Evolutionary conservation across 768 basidiomycete species (phyloP), one percentile per base, ranked within the genome.

Genomic region (Phlebiopsis flavidoalba): DNA sequence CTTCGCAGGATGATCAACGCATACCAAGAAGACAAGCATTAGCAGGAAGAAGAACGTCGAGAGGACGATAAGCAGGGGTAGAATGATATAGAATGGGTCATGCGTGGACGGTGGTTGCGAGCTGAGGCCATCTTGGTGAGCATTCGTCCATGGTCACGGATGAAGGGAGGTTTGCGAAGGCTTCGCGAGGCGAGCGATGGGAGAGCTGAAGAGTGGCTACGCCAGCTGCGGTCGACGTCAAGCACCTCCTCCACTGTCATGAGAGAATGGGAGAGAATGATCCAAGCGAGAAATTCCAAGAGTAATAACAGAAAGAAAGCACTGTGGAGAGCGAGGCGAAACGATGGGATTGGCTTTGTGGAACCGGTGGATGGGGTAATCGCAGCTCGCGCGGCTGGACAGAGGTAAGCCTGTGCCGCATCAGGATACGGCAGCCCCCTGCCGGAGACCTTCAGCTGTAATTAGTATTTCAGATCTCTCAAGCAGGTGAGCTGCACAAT

Each of bases 11-110:
- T 81, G 66, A 98, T 81, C 60, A n/a, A 97, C 84, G 69, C 92
- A 94, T 68, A 95, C 77, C 53, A 98, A 84, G 76, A 98, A 96
- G 26, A n/a, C n/a, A 61, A 96, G 80, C 53, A 98, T 81, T 64
- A 98, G 84, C 57, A 98, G 86, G 73, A 98, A 90, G 56, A 99
- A 83, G 65, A 98, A 90, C 5, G 93, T 93, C 22, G 92, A 89
- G 36, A 98, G 83, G 51, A 98, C 89, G 75, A 98, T 91, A 70
- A 98, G 86, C 57, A 99, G 83, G 26, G 96, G 96, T 6, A 99
- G 83, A 61, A 99, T 86, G 69, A 98, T 85, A 70, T 91, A 83
- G 62, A 93, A 84, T 33, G 89, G 83, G 68, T 92, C 89, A 56
- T 79, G 79, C 35, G 71, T 54, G n/a, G 71, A 63, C 26, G 60